Conservation (phyloP, 208 protist genomes). For the Wallacemonas collosoma region DNA sequence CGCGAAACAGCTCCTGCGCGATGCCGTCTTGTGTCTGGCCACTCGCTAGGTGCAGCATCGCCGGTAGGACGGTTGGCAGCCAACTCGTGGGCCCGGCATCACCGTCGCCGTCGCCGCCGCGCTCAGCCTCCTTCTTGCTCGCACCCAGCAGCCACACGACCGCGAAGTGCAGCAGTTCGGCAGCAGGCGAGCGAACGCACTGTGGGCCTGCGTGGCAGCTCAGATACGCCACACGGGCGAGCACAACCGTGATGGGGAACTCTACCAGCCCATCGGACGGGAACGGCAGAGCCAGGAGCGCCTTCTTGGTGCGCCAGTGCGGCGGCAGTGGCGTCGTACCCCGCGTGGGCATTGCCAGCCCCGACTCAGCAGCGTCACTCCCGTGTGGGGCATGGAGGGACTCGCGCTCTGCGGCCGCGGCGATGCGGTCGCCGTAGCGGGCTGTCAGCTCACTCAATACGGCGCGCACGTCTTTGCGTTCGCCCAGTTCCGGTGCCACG, state of each 20-base stretch:
- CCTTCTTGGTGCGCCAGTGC: constrained; percentile 33
- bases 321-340: neutral
- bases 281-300: constrained; percentile 48
- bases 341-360: too few species aligned
- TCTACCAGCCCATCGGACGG: constrained; percentile 18
- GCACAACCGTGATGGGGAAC: constrained; percentile 63
- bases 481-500: neutral
- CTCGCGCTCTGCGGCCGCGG: constrained; percentile 31
- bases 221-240: constrained; percentile 68
- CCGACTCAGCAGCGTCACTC: neutral
- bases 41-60: constrained; percentile 57
- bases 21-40: constrained; percentile 38
- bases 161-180: constrained; percentile 89
- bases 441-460: constrained; percentile 17
- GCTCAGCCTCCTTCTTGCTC: constrained; percentile 31
- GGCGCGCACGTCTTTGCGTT: constrained; percentile 1
- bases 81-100: neutral
- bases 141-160: constrained; percentile 66
- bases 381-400: neutral
- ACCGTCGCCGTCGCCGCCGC: constrained; percentile 18
- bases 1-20: constrained; percentile 67
- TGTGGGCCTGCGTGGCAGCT: constrained; percentile 53
- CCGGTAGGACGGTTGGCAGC: constrained; percentile 49
- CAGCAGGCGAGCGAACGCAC: constrained; percentile 75
- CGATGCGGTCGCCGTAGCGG: constrained; percentile 36